A percentile compares a stretch with the other conserved stretches of the same genome.
Evolutionary conservation across 768 basidiomycete genomes (phyloP).

Genomic region (Phanerodontia chrysosporium): DNA sequence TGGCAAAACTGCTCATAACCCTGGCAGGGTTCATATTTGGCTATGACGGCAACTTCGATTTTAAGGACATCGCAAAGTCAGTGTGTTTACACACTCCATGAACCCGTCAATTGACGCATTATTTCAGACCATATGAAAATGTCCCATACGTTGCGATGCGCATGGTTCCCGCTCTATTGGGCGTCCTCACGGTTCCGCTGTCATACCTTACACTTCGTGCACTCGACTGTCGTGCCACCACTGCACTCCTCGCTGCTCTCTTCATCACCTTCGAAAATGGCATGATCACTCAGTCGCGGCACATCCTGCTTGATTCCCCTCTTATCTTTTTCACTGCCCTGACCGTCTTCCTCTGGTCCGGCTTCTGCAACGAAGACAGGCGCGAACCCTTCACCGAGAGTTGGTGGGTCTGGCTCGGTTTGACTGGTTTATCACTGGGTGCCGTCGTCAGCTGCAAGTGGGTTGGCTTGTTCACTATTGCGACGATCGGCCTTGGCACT

Average conservation of each 20-base stretch:
- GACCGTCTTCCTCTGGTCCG: constrained; percentile 79
- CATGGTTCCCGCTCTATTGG: constrained; percentile 86
- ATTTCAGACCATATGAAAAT: constrained; percentile 66
- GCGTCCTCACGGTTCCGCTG: constrained; percentile 84
- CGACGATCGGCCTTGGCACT: constrained; percentile 85
- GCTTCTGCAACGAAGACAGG: constrained; percentile 90
- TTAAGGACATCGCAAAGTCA: constrained; percentile 96
- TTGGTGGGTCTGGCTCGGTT: constrained; percentile 92
- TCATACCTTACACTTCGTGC: constrained; percentile 92
- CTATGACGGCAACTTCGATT: constrained; percentile 92
- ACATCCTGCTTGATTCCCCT: constrained; percentile 97
- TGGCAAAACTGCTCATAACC: constrained; percentile 94
- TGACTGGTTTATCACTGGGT: constrained; percentile 87
- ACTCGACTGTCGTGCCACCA: constrained; percentile 87
- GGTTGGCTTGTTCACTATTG: constrained; percentile 98
- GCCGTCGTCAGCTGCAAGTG: constrained; percentile 95
- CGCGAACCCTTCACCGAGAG: constrained; percentile 73
- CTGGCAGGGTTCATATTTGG: constrained; percentile 84
- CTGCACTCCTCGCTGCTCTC: constrained; percentile 85
- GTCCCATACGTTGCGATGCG: constrained; percentile 98
- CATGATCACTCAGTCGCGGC: constrained; percentile 89
- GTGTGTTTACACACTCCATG: constrained; percentile 25
- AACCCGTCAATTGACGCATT: constrained; percentile 4
- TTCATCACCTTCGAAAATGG: constrained; percentile 98
- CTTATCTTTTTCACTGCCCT: constrained; percentile 97